phyloP scores from a whole-genome alignment of 1,139 yeast species.

The Meyerozyma carpophila region DNA sequence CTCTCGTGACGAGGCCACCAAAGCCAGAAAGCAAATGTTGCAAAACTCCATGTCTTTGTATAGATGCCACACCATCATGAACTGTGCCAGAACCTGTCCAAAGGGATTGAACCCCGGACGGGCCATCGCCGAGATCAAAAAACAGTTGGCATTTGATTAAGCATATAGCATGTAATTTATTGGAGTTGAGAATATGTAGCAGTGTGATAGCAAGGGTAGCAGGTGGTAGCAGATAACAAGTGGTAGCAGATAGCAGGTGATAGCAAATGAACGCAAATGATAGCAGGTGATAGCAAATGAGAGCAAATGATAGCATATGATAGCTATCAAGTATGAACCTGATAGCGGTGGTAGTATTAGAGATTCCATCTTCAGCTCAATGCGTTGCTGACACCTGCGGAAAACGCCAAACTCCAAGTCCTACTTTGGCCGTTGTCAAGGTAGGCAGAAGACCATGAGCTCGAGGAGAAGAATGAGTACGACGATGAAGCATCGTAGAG shows the following conservation, averaged over 20 bases:
- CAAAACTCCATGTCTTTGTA: constrained; percentile 96
- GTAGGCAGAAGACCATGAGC: constrained; percentile 42
- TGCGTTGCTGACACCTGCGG: constrained; percentile 14
- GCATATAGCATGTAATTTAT: constrained; percentile 5
- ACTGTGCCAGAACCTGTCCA: constrained; percentile 97
- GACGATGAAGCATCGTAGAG: constrained; percentile 63
- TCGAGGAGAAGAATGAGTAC: constrained; percentile 60
- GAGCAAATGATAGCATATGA: no score
- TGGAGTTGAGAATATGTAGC: not conserved
- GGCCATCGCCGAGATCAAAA: constrained; percentile 97
- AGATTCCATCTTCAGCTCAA: not conserved
- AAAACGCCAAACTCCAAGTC: constrained; percentile 82
- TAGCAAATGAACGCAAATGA: no score
- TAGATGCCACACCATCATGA: constrained; percentile 99
- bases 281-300: no score
- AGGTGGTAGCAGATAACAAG: no score
- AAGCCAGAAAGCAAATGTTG: constrained; percentile 77
- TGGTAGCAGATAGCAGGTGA: no score
- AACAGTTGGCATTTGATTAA: constrained; percentile 78
- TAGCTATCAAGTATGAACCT: no score
- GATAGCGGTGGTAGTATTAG: not conserved
- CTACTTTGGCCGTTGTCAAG: constrained; percentile 86
- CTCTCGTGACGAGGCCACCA: constrained; percentile 89
- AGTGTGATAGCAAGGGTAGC: not conserved
- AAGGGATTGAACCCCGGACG: constrained; percentile 98